Base-by-base conservation (phyloP, 2,329 filamentous ascomycete genomes). In the Paecilomyces formosus region DNA sequence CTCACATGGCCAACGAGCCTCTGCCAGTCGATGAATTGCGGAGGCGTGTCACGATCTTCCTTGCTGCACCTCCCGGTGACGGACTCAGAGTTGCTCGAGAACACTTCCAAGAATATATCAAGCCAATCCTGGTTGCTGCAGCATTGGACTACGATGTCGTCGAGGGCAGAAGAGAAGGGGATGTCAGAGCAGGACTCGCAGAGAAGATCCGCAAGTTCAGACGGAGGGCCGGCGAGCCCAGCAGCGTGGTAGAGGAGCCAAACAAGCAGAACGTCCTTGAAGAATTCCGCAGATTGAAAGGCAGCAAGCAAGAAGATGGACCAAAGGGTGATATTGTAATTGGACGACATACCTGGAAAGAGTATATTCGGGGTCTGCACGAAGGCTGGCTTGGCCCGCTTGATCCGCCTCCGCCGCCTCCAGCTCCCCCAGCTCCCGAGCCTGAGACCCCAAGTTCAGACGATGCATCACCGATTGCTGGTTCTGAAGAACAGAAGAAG, bases 141-240 rank as follows among this genome's bases (percentile, higher is more conserved):
- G 92, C 92, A 0, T 78, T 97, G 69, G 94, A 99, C 73, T 97
- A 95, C 86, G 93, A 97, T 68, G 95, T 97, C 58, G 84, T 97
- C 5, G 93, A 97, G 76, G 94, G 93, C 4, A 82, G 92, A 56
- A 87, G 88, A 70, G 89, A 97, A 78, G 94, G 94, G n/a, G 93
- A 99, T 70, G 85, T 99, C 52, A 82, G 94, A 61, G 92, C 90
- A 56, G 89, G 88, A 13, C 82, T 95, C 53, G 93, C 94, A 26
- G 91, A 96, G 78, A 88, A 86, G 71, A 90, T 97, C 72, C 84
- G 94, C 59, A 85, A 79, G 68, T 63, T 78, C 60, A 75, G 91
- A 69, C 79, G 81, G 65, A 83, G 87, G 66, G 80, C 83, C 61
- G 82, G 83, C 12, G 82, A 86, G 60, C 80, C 82, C 66, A 76